phyloP scores from a whole-genome alignment of 805 yeast species.

The Ogataea trehalophila region DNA sequence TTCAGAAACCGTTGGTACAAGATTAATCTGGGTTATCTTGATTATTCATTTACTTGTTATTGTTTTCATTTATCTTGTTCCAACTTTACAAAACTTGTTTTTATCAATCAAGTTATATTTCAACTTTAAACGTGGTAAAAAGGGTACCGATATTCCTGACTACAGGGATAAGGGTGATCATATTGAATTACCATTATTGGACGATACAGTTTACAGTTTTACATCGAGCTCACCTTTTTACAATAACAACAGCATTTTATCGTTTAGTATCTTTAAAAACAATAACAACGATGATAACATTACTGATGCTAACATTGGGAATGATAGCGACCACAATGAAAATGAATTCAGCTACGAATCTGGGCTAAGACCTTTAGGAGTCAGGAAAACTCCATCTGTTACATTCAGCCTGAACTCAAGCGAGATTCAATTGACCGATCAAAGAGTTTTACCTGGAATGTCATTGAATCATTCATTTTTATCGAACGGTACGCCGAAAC shows the following conservation, averaged over 20 bases:
- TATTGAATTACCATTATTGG: conserved; percentile 16
- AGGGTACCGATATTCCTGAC: conserved; percentile 21
- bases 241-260: background rate
- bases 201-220: conserved; percentile 6
- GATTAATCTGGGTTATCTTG: conserved; percentile 41
- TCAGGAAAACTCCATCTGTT: conserved; percentile 2
- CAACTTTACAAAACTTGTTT: conserved; percentile 27
- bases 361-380: background rate
- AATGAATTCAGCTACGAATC: background rate
- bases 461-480: conserved; percentile 6
- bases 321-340: background rate
- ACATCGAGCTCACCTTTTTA: background rate
- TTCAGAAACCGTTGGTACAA: conserved; percentile 36
- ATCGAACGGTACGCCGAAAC: background rate
- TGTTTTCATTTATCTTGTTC: conserved; percentile 21
- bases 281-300: no score
- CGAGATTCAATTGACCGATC: conserved; percentile 23
- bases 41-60: conserved; percentile 32
- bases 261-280: no score
- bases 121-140: conserved; percentile 14
- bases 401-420: conserved; percentile 11
- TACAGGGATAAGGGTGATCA: conserved; percentile 17
- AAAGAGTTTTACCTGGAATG: conserved; percentile 21
- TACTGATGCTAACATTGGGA: no score
- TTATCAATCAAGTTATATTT: conserved; percentile 15